These are phyloP conservation scores for Pharus latifolius DNA, from an alignment of 176 grass and related monocot genomes.

Conservation along the genomic window DNA sequence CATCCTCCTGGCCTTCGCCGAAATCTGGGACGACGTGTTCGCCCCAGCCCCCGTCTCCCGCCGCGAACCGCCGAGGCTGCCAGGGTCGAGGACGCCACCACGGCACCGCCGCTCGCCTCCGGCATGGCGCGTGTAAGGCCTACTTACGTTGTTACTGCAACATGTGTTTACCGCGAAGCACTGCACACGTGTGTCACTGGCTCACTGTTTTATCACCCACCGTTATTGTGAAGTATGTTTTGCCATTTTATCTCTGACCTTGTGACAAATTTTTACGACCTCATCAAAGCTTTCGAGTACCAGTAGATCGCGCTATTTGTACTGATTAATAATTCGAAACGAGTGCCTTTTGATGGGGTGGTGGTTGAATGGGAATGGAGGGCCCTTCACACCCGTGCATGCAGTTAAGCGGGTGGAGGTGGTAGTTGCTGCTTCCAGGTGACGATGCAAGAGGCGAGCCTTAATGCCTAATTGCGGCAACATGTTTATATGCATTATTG, in stretches of 20 bases:
- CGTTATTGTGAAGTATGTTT: background rate
- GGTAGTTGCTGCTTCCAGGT: background rate
- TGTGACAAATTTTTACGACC: too few relatives aligned
- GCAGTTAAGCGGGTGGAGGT: background rate
- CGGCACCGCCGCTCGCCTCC: conserved; percentile 16
- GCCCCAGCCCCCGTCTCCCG: background rate
- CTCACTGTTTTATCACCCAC: background rate
- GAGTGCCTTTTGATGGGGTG: too few relatives aligned
- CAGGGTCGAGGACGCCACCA: conserved; percentile 15
- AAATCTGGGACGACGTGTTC: conserved; percentile 67
- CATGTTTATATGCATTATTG: background rate
- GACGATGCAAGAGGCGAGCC: too few relatives aligned
- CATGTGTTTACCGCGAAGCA: background rate
- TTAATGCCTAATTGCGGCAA: too few relatives aligned
- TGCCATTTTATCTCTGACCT: background rate
- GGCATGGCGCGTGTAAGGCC: conserved; percentile 23
- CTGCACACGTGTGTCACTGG: too few relatives aligned
- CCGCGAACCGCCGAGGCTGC: background rate
- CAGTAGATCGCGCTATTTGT: too few relatives aligned
- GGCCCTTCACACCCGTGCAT: background rate
- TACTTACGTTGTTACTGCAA: background rate
- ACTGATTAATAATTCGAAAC: too few relatives aligned
- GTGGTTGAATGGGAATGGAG: background rate
- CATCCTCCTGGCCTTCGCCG: conserved; percentile 64
- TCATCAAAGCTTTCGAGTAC: too few relatives aligned